Conservation (phyloP, 306 rosid species). For the Sphenostylis stenocarpa region DNA sequence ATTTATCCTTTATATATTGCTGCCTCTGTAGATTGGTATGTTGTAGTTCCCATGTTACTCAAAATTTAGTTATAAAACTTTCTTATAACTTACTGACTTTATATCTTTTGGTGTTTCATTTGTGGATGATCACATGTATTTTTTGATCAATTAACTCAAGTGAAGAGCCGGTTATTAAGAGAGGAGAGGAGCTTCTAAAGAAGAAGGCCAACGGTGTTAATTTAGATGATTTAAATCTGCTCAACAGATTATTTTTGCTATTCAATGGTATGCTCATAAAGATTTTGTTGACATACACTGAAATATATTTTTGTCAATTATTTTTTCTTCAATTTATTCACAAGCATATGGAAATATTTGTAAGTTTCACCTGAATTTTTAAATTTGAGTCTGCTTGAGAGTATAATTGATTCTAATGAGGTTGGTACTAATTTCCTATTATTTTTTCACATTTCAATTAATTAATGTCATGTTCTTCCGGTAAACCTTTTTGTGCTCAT, state of each 20-base stretch:
- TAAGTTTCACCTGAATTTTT: conserved; percentile 13
- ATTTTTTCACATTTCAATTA: conserved; percentile 1
- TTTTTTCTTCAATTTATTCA: conserved; percentile 15
- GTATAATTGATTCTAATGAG: conserved; percentile 10
- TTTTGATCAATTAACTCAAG: conserved; percentile 61
- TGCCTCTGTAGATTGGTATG: conserved; percentile 83
- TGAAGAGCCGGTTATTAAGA: conserved; percentile 85
- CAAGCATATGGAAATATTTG: conserved; percentile 3
- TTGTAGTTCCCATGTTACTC: conserved; percentile 28
- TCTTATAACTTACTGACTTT: conserved; percentile 27
- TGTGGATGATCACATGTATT: conserved; percentile 40
- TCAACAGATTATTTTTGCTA: conserved; percentile 69
- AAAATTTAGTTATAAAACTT: background rate
- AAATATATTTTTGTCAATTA: background rate
- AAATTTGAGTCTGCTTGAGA: conserved; percentile 14
- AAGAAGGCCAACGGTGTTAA: conserved; percentile 82
- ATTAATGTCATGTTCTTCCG: background rate
- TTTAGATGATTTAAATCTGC: conserved; percentile 75
- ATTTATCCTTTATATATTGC: conserved; percentile 78
- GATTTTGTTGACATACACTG: conserved; percentile 18
- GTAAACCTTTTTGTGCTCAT: background rate
- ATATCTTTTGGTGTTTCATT: conserved; percentile 32
- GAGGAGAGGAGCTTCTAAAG: conserved; percentile 96
- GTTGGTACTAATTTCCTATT: conserved; percentile 14
- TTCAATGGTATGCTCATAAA: conserved; percentile 70